Evolutionary conservation across 2,329 filamentous ascomycete genomes (phyloP).

Genomic region (Diplodia sapinea): DNA sequence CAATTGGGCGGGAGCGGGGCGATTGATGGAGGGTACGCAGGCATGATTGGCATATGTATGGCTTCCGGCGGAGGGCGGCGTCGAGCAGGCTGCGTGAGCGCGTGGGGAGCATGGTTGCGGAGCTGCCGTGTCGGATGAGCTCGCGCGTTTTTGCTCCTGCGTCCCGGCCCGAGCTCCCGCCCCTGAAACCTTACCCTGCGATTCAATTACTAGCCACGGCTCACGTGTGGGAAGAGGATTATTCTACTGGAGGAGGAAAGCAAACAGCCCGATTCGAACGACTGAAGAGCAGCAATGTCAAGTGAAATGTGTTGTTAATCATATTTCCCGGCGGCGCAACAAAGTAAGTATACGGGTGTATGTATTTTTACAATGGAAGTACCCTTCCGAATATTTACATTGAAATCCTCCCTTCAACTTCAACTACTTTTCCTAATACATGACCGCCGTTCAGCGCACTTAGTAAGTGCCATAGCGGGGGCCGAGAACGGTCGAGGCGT

Average conservation of each 20-base stretch:
- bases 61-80: constrained; percentile 1
- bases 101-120: constrained; percentile 25
- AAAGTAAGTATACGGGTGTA: no score
- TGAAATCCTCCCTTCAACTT: no score
- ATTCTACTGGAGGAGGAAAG: no score
- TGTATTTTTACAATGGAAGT: no score
- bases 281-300: no score
- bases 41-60: constrained; percentile 27
- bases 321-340: no score
- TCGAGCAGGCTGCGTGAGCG: constrained; percentile 12
- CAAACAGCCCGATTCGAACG: no score
- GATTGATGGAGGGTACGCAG: background rate
- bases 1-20: background rate
- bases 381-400: no score
- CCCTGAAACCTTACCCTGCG: no score
- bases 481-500: background rate
- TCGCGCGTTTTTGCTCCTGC: constrained; percentile 19
- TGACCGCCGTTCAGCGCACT: background rate
- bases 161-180: background rate
- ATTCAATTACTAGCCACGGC: background rate
- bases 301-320: no score
- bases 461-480: constrained; percentile 7
- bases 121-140: constrained; percentile 1
- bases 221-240: no score
- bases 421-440: background rate